Evolutionary conservation across 2,329 filamentous ascomycete species (phyloP), one percentile per base, ranked within the genome.

Genomic region (Coniella vitis): DNA sequence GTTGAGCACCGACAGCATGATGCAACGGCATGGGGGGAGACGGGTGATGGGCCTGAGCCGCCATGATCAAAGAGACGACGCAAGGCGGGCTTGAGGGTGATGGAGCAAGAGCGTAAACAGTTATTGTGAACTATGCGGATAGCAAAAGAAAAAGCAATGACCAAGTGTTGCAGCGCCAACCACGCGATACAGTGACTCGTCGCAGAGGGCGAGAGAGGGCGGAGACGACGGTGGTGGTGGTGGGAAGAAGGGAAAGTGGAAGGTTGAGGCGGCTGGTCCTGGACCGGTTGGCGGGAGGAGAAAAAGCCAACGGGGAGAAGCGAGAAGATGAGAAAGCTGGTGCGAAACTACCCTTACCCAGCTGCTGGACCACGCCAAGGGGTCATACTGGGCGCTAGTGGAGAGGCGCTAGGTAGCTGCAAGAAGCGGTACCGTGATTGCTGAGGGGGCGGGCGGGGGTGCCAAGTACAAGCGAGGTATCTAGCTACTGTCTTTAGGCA

Each of bases 11-110:
- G 19, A 53, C 51, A n/a, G 43, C 51, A 70, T 67, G 65, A 62
- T 75, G 76, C 73, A 81, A 74, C 60, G 79, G 77, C 70, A 90
- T 86, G 64, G 86, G 86, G 36, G 87, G 87, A 59, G 87, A 91
- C 37, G 84, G 83, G 63, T 90, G 87, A 60, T 87, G 51, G 38
- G 51, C 51, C 39, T 49, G 85, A 66, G 87, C 86, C 59, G 84
- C 83, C 84, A 88, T 88, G 56, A 55, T 68, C 10, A 29, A 29
- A n/a, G n/a, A 61, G 17, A 32, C 38, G 21, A 57, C 47, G 42
- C 31, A 47, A 32, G 32, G 39, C 44, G 45, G 45, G 38, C 51
- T 34, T 36, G 32, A 19, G 20, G 21, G n/a, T n/a, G n/a, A 32
- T 16, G 20, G 14, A 39, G 21, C 37, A 21, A 42, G 14, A 36